Percentiles rank a stretch among this genome's conserved stretches.
These are phyloP conservation scores for Pseudodiploospora longispora DNA, from an alignment of 2,329 filamentous ascomycete species.

Conservation along the genomic window DNA sequence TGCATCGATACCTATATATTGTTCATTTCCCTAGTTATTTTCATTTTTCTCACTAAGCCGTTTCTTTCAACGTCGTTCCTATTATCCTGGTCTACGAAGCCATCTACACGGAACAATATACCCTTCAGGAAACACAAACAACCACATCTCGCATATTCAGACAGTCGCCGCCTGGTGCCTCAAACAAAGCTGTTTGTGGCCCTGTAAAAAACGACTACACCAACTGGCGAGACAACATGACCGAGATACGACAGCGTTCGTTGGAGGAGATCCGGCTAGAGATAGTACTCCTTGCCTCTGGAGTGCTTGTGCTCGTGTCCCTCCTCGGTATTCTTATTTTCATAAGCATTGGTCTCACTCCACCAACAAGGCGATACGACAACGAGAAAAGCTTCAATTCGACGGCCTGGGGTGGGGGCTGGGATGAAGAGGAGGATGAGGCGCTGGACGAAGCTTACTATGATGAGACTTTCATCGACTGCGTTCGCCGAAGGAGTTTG, in stretches of 20 bases:
- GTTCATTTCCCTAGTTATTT: too few relatives aligned
- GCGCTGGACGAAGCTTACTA: slow-evolving; percentile 8
- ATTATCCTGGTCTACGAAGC: too few relatives aligned
- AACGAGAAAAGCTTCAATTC: background rate
- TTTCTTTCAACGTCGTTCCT: too few relatives aligned
- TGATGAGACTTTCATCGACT: slow-evolving; percentile 16
- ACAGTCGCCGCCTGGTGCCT: too few relatives aligned
- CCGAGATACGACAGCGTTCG: slow-evolving; percentile 12
- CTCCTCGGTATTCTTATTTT: slow-evolving; percentile 24
- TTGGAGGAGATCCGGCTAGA: slow-evolving; percentile 23
- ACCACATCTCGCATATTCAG: too few relatives aligned
- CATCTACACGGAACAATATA: too few relatives aligned
- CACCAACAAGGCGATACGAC: slow-evolving; percentile 1
- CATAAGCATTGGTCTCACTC: slow-evolving; percentile 16
- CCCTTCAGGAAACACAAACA: too few relatives aligned
- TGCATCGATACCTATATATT: too few relatives aligned
- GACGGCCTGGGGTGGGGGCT: slow-evolving; percentile 13
- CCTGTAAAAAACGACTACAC: too few relatives aligned
- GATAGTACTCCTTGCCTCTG: slow-evolving; percentile 25
- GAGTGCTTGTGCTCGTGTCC: slow-evolving; percentile 24
- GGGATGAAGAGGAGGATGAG: slow-evolving; percentile 9
- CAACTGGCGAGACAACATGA: slow-evolving; percentile 11
- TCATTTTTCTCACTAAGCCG: too few relatives aligned
- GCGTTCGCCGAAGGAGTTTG: slow-evolving; percentile 18
- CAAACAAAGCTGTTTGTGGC: too few relatives aligned